Conservation (phyloP, 768 basidiomycete genomes). For the Trametes cingulata region DNA sequence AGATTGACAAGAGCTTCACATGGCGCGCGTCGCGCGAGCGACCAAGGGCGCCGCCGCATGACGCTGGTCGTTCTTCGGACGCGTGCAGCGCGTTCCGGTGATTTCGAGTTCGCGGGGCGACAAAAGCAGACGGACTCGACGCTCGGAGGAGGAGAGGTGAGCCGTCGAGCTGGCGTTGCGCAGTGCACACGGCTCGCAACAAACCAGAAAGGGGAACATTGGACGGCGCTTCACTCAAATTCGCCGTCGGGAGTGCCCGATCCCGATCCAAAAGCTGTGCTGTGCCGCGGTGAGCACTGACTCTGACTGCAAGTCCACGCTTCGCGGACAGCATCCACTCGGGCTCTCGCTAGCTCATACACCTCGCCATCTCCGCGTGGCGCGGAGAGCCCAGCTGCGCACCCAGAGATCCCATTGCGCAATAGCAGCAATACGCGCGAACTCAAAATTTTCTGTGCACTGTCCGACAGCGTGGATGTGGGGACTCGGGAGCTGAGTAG, state of each 20-base stretch:
- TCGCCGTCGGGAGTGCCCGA: neutral
- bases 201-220: neutral
- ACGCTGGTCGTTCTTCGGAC: neutral
- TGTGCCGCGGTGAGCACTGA: neutral
- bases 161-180: too few relatives aligned
- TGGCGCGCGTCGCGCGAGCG: neutral
- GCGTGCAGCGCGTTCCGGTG: slow-evolving; percentile 4
- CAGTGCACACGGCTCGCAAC: neutral
- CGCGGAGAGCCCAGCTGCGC: neutral
- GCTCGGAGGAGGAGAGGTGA: neutral
- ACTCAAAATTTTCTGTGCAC: neutral
- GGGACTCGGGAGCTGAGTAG: too few relatives aligned
- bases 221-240: slow-evolving; percentile 3
- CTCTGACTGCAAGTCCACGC: slow-evolving; percentile 11
- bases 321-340: slow-evolving; percentile 6
- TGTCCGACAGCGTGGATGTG: too few relatives aligned
- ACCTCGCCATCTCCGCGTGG: neutral
- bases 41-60: neutral
- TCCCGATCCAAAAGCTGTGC: slow-evolving; percentile 7
- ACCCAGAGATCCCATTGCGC: neutral
- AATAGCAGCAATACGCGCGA: neutral
- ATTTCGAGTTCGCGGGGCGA: neutral
- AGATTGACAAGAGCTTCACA: neutral
- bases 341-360: neutral
- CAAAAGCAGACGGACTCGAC: neutral